Evolutionary conservation across 106 monocot genomes (phyloP), one percentile per base, ranked within the genome.

Genomic region (Alisma plantagoaquatica): DNA sequence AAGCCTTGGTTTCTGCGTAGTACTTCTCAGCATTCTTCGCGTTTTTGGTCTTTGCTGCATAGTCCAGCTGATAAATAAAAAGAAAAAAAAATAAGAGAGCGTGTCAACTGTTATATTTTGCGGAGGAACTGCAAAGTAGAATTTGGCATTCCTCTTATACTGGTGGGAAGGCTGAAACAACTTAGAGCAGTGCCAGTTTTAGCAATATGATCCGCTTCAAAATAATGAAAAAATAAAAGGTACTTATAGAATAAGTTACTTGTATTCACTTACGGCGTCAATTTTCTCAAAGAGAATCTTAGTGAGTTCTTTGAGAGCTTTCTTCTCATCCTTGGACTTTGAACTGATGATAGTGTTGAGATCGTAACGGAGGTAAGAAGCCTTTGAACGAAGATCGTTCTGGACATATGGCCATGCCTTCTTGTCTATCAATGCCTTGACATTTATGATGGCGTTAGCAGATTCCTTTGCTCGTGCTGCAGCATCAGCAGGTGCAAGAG

Each of bases 41-140:
- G 83, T 69, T 87, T 83, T 93, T 93, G 28, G 75, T 77, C 74
- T 93, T 93, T 2, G 87, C 93, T 1, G 87, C 93, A 64, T 94
- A 67, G 41, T 87, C 79, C 41, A 94, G 75, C 93, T 94, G 74
- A 23, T 41, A 31, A 45, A 3, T 31, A 20, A 59, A 26, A 14
- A 44, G 31, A 33, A 26, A 26, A 54, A 41, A 19, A 42, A 28
- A 29, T n/a, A 48, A 23, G 8, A 23, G 11, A 14, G 3, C 11
- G 42, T 44, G n/a, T 43, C 31, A 1, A 67, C 8, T 26, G 24
- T 21, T 27, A 4, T 1, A 12, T 24, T 18, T n/a, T 25, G 15
- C 26, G 15, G 2, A n/a, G 48, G 21, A 49, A 9, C 47, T 14
- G 10, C 6, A 29, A n/a, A n/a, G n/a, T n/a, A n/a, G n/a, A n/a